Conservation (phyloP, 2,329 filamentous ascomycete genomes). For the Trichoderma polysporum region DNA sequence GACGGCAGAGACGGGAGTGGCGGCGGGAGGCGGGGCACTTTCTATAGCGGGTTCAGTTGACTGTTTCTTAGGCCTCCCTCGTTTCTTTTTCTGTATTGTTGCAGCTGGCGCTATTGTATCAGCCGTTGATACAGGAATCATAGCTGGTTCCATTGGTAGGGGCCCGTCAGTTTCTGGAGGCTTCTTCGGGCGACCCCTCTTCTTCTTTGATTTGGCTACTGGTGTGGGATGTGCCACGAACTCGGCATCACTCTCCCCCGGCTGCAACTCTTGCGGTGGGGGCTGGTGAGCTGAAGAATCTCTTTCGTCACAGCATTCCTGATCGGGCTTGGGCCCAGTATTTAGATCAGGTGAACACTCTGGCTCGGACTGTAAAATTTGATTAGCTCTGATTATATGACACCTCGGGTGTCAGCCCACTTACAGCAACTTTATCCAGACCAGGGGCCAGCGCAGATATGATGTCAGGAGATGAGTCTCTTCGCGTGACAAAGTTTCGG, state of each 20-base stretch:
- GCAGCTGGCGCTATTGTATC: neutral
- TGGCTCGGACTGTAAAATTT: neutral
- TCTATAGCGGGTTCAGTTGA: neutral
- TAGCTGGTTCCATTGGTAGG: constrained; percentile 15
- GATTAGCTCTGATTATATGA: neutral
- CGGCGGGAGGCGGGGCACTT: constrained; percentile 25
- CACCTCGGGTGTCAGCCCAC: neutral
- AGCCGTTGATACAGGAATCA: neutral
- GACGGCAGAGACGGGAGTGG: neutral
- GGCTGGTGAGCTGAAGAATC: neutral
- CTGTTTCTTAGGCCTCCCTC: constrained; percentile 45
- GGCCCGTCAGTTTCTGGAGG: constrained; percentile 18
- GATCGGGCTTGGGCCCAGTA: neutral
- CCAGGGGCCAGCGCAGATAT: constrained; percentile 12
- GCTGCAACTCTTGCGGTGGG: constrained; percentile 7
- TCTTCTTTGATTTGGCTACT: constrained; percentile 29
- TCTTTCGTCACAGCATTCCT: constrained; percentile 2
- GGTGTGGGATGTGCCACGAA: constrained; percentile 18
- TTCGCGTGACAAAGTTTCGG: neutral
- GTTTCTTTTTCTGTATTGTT: constrained; percentile 35
- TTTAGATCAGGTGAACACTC: neutral
- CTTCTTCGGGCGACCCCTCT: constrained; percentile 37
- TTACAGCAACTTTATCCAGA: neutral
- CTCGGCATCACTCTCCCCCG: constrained; percentile 22
- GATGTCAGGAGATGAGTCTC: constrained; percentile 25